Evolutionary conservation across 306 rosid species (phyloP), one percentile per base, ranked within the genome.

Genomic region (Vigna hirtella): DNA sequence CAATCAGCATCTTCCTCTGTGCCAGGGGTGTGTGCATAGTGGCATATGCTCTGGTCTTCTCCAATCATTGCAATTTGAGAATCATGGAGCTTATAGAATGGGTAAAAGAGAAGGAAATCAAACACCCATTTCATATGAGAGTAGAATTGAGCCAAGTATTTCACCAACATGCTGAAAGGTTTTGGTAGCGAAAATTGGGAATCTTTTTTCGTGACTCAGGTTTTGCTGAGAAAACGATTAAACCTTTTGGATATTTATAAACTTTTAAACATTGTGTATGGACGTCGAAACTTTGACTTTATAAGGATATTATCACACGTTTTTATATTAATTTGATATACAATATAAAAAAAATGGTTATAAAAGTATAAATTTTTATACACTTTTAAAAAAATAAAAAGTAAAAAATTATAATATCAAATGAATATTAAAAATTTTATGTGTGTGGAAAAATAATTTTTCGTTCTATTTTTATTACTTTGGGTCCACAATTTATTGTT

Each of bases 81-180:
- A 56, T 11, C 14, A 43, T 20, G 38, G 14, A 58, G 87, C 3
- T 3, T 59, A 32, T 82, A 51, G 80, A 86, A 88, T n/a, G 88
- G 86, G 16, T 28, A 66, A 57, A 56, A 85, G 6, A 79, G 77
- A 32, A 88, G 52, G 49, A 70, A 55, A 30, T 85, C 63, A 24
- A 83, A 68, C 4, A 71, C 49, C 86, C 92, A 86, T 74, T 81
- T 90, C 6, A 90, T 65, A 18, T 79, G 76, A 57, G 68, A 42
- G 26, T 18, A 61, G 51, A 77, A 0, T 15, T 58, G 30, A 50
- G 67, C 11, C 4, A 83, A 7, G 75, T 34, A 70, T 13, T 79
- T 77, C 83, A 42, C 66, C 34, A 85, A 5, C 82, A 63, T 79
- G 45, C 1, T 83, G 22, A 61, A 30, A 30, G 12, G 2, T 34